phyloP scores from a whole-genome alignment of 2,329 filamentous ascomycete genomes.

The Sclerotinia nivalis region DNA sequence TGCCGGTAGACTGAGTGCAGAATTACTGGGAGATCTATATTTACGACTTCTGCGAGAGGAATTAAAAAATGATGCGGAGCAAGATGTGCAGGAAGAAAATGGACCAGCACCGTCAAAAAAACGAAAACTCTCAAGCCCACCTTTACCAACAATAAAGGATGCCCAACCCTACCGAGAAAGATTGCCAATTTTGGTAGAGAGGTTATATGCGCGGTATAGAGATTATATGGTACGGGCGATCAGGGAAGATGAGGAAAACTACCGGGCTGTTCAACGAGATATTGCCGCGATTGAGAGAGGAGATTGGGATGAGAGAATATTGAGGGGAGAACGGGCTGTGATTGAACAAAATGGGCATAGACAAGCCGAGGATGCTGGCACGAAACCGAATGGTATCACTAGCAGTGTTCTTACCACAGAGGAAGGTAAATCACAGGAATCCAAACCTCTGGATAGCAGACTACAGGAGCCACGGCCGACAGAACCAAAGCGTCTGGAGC shows the following conservation, averaged over 20 bases:
- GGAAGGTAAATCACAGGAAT: slow-evolving; percentile 22
- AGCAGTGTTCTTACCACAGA: background rate
- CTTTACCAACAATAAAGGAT: slow-evolving; percentile 65
- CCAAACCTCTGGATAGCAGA: slow-evolving; percentile 22
- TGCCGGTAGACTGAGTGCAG: slow-evolving; percentile 69
- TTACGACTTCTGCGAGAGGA: slow-evolving; percentile 75
- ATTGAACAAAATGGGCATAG: slow-evolving; percentile 19
- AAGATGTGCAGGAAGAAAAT: slow-evolving; percentile 45
- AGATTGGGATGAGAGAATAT: slow-evolving; percentile 49
- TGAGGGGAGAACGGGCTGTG: slow-evolving; percentile 30
- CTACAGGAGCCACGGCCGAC: slow-evolving; percentile 21
- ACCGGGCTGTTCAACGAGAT: slow-evolving; percentile 64
- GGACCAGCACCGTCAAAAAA: slow-evolving; percentile 63
- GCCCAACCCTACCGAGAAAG: slow-evolving; percentile 64
- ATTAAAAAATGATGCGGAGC: slow-evolving; percentile 51
- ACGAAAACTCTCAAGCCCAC: slow-evolving; percentile 69
- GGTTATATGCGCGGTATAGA: slow-evolving; percentile 74
- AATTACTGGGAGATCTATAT: slow-evolving; percentile 78
- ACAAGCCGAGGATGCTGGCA: background rate
- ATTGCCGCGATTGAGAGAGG: slow-evolving; percentile 67
- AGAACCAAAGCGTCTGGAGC: slow-evolving; percentile 24
- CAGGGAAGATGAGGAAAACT: slow-evolving; percentile 69
- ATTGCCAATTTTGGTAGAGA: slow-evolving; percentile 68
- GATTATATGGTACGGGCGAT: slow-evolving; percentile 70
- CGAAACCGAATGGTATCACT: slow-evolving; percentile 9